Percentiles rank a stretch among this genome's conserved stretches.
Evolutionary conservation across 768 basidiomycete species (phyloP).

Genomic region (Trametes villosa): DNA sequence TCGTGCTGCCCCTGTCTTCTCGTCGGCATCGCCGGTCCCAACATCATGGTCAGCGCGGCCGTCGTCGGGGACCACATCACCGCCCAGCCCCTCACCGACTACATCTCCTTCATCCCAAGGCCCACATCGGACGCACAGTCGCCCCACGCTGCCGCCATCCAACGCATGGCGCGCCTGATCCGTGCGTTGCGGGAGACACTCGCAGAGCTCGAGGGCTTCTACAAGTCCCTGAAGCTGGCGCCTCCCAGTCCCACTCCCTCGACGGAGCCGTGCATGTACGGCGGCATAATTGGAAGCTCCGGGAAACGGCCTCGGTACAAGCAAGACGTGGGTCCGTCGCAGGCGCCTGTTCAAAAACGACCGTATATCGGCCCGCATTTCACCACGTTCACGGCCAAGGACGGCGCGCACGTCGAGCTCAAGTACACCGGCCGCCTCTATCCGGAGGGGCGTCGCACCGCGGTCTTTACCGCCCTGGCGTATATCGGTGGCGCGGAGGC

Average conservation of each 20-base stretch:
- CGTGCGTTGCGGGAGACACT: neutral
- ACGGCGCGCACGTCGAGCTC: neutral
- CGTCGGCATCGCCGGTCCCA: constrained; percentile 26
- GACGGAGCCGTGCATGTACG: neutral
- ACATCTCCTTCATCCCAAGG: constrained; percentile 8
- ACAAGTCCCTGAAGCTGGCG: neutral
- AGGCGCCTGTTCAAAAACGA: no score
- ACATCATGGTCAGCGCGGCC: constrained; percentile 24
- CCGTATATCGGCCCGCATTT: constrained; percentile 14
- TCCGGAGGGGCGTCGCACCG: neutral
- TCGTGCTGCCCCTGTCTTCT: constrained; percentile 31
- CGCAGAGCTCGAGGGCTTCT: constrained; percentile 13
- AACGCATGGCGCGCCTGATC: constrained; percentile 16
- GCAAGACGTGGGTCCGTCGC: neutral
- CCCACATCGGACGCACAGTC: neutral
- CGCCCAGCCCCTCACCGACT: constrained; percentile 27
- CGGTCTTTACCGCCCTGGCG: constrained; percentile 1
- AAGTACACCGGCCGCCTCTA: constrained; percentile 4
- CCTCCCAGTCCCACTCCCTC: neutral
- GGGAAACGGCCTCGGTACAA: neutral
- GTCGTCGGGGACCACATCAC: constrained; percentile 26
- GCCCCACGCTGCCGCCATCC: neutral
- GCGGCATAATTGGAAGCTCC: neutral
- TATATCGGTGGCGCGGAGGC: neutral
- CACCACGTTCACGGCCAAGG: neutral